These are phyloP conservation scores for Sphaerulina populicola DNA, from an alignment of 2,329 filamentous ascomycete species.

Conservation along the genomic window DNA sequence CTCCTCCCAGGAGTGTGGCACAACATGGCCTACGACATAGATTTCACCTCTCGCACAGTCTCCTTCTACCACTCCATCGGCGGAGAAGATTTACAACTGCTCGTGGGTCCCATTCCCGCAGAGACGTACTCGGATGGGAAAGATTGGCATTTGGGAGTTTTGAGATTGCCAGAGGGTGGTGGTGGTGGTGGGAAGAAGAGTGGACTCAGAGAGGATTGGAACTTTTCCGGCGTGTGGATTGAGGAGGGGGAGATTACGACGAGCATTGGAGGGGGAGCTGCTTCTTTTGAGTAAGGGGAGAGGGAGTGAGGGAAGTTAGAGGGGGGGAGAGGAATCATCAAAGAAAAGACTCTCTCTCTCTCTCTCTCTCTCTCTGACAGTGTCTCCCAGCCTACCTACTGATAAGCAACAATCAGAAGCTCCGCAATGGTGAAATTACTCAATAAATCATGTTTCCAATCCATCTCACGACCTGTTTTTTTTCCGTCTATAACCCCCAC, in stretches of 20 bases:
- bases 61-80: slow-evolving; percentile 64
- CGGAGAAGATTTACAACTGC: slow-evolving; percentile 48
- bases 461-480: neutral
- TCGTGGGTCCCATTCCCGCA: slow-evolving; percentile 52
- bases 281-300: no score
- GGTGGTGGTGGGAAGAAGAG: slow-evolving; percentile 34
- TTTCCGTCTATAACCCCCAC: neutral
- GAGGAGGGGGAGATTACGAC: slow-evolving; percentile 47
- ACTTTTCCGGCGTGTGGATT: slow-evolving; percentile 63
- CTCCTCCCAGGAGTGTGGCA: slow-evolving; percentile 61
- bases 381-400: no score
- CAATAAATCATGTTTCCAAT: neutral
- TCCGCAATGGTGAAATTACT: no score
- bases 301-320: no score
- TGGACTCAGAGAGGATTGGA: slow-evolving; percentile 56
- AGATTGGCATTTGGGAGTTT: slow-evolving; percentile 65
- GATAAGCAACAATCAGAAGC: no score
- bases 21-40: slow-evolving; percentile 66
- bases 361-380: no score
- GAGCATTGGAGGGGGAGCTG: neutral
- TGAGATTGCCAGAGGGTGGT: slow-evolving; percentile 51
- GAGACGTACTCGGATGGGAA: slow-evolving; percentile 54
- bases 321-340: no score
- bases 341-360: no score
- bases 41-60: slow-evolving; percentile 56